These are phyloP conservation scores for Starmerella davenportii DNA, from an alignment of 805 yeast genomes.

Conservation along the genomic window DNA sequence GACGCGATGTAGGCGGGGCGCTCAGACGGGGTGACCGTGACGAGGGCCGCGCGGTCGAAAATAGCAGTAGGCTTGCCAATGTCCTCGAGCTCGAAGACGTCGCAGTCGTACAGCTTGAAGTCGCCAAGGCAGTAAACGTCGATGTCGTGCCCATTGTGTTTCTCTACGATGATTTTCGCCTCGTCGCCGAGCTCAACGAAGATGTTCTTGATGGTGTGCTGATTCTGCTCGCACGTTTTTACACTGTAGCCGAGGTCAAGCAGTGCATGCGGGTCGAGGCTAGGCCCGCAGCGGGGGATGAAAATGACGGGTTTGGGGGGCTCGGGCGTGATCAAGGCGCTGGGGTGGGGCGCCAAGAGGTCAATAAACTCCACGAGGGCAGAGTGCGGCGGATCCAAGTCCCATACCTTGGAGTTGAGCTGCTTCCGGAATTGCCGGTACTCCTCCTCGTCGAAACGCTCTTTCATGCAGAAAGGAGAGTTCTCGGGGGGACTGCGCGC, in stretches of 20 bases:
- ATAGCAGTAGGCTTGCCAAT: conserved; percentile 5
- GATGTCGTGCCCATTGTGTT: conserved; percentile 1
- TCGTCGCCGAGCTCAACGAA: conserved; percentile 6
- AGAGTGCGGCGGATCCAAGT: conserved; percentile 6
- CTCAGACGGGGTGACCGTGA: conserved; percentile 7
- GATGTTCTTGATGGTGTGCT: conserved; percentile 5
- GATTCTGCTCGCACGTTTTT: conserved; percentile 10
- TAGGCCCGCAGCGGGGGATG: conserved; percentile 11
- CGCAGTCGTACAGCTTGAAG: conserved; percentile 4
- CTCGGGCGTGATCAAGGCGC: background rate
- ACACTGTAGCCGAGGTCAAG: conserved; percentile 5
- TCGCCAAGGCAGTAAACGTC: background rate
- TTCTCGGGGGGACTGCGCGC: no score
- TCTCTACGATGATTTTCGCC: background rate
- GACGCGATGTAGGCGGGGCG: conserved; percentile 5
- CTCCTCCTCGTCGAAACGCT: conserved; percentile 2
- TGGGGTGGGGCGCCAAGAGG: conserved; percentile 1
- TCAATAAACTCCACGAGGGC: conserved; percentile 5
- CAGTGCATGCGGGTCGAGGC: conserved; percentile 10
- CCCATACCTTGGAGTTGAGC: conserved; percentile 8
- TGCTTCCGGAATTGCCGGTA: conserved; percentile 10
- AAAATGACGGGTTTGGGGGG: conserved; percentile 3
- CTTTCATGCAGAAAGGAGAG: background rate
- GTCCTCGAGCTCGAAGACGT: conserved; percentile 6
- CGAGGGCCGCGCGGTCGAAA: conserved; percentile 13